A percentile compares a stretch with the other conserved stretches of the same genome.
phyloP scores from a whole-genome alignment of 176 grass and related monocot species.

The Oryza rufipogon region DNA sequence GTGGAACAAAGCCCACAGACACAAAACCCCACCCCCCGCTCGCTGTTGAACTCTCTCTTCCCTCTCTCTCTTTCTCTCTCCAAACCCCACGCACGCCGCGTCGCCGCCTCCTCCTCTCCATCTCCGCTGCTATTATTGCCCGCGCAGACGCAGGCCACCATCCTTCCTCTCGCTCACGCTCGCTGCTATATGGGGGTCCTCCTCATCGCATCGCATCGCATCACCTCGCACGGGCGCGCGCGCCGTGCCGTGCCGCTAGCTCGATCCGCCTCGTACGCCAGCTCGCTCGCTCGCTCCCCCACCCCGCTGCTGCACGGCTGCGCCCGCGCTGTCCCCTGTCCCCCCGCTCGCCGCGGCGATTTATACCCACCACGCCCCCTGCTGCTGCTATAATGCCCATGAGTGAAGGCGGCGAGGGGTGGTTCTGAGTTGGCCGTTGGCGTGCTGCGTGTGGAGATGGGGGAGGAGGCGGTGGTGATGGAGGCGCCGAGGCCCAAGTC shows the following conservation, averaged over 20 bases:
- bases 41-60: too few relatives aligned
- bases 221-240: not conserved
- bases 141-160: conserved; percentile 39
- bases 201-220: conserved; percentile 30
- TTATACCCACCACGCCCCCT: not conserved
- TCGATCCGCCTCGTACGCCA: not conserved
- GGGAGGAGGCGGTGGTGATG: conserved; percentile 37
- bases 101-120: not conserved
- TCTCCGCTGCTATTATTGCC: conserved; percentile 54
- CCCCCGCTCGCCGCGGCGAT: not conserved
- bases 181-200: conserved; percentile 54
- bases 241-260: not conserved
- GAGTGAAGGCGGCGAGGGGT: not conserved
- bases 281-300: conserved; percentile 15
- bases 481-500: conserved; percentile 72
- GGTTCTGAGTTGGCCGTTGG: not conserved
- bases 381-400: not conserved
- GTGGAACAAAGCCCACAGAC: not conserved
- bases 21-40: not conserved
- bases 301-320: not conserved
- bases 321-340: not conserved
- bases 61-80: conserved; percentile 27
- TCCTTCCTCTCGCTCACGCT: not conserved
- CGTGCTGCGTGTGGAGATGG: not conserved
- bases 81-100: conserved; percentile 18